These are phyloP conservation scores for Suillus americanus DNA, from an alignment of 768 basidiomycete genomes.

Conservation along the genomic window DNA sequence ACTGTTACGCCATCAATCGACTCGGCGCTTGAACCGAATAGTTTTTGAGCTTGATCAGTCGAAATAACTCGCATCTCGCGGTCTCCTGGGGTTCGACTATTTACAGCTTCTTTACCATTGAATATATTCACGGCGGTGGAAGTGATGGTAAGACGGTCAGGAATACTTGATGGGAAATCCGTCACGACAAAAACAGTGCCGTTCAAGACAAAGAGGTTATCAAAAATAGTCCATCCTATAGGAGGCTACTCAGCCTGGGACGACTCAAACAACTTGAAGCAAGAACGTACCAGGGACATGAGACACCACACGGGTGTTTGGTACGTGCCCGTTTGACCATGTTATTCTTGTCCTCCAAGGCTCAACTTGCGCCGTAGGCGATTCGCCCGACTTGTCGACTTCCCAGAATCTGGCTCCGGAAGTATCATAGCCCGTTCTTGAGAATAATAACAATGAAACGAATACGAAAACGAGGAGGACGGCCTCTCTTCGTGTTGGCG, in stretches of 20 bases:
- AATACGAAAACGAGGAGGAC: conserved; percentile 51
- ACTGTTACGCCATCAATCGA: conserved; percentile 79
- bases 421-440: conserved; percentile 21
- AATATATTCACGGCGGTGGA: conserved; percentile 65
- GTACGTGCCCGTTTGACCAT: conserved; percentile 42
- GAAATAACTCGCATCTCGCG: conserved; percentile 78
- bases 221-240: conserved; percentile 88
- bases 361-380: conserved; percentile 9
- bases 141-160: conserved; percentile 65
- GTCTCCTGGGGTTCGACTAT: conserved; percentile 68
- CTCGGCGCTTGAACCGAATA: conserved; percentile 75
- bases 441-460: conserved; percentile 46
- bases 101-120: conserved; percentile 54
- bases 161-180: conserved; percentile 64
- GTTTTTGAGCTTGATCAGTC: conserved; percentile 56
- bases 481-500: conserved; percentile 58
- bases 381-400: conserved; percentile 9
- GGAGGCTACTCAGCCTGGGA: background rate
- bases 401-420: conserved; percentile 9
- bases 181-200: conserved; percentile 83
- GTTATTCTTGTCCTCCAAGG: conserved; percentile 35
- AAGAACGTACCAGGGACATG: conserved; percentile 66
- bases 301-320: conserved; percentile 64
- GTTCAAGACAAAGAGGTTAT: conserved; percentile 77
- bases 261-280: background rate